Conservation (phyloP, 202 grass and related monocot genomes). For the Zizania palustris region DNA sequence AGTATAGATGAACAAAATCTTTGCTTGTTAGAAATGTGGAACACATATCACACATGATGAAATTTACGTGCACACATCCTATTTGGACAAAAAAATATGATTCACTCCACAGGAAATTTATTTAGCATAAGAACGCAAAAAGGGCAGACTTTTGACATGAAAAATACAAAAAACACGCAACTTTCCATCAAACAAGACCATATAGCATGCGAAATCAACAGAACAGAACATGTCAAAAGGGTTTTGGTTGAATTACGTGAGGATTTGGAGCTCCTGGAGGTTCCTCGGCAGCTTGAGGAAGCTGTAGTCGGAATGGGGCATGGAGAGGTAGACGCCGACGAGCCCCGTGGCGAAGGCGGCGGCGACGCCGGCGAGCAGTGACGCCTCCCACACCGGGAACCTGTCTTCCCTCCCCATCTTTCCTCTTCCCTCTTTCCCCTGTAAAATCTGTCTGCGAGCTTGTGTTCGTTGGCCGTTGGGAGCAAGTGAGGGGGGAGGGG, state of each 20-base stretch:
- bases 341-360: constrained; percentile 60
- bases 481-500: neutral
- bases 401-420: constrained; percentile 50
- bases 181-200: neutral
- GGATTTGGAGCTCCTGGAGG: constrained; percentile 70
- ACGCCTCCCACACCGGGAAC: constrained; percentile 61
- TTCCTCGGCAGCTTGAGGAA: constrained; percentile 74
- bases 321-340: constrained; percentile 65
- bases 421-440: neutral
- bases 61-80: neutral
- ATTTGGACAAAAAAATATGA: neutral
- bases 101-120: neutral
- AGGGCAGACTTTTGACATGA: neutral
- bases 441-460: constrained; percentile 13
- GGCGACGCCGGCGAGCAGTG: constrained; percentile 42
- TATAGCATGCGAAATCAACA: neutral
- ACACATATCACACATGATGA: neutral
- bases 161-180: neutral
- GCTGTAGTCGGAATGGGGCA: constrained; percentile 77
- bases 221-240: neutral
- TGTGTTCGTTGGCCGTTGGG: neutral
- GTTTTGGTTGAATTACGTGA: constrained; percentile 53
- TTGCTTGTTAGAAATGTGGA: neutral
- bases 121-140: neutral
- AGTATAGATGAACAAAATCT: neutral